These are phyloP conservation scores for Kwoniella newhampshirensis DNA, from an alignment of 768 basidiomycete genomes.

Conservation along the genomic window DNA sequence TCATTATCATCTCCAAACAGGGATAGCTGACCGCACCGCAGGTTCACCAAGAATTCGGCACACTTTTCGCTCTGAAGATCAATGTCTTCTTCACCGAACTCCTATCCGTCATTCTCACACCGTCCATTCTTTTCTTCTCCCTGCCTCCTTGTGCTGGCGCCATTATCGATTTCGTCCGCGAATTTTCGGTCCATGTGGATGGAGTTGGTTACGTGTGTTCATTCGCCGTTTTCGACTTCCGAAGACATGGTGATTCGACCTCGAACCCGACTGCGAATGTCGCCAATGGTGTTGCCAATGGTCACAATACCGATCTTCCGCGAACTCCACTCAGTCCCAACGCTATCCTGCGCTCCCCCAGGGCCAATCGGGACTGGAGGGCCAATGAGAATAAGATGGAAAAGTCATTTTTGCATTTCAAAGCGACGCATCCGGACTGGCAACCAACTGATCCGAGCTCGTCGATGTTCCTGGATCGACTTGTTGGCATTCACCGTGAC, in stretches of 20 bases:
- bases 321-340: not conserved
- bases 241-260: constrained; percentile 66
- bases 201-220: constrained; percentile 95
- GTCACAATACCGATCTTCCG: not conserved
- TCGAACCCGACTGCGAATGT: not conserved
- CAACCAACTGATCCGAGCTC: constrained; percentile 85
- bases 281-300: not conserved
- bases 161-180: constrained; percentile 96
- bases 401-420: constrained; percentile 59
- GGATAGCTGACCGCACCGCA: no score
- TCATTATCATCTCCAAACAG: no score
- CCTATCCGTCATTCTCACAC: constrained; percentile 85
- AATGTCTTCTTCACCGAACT: constrained; percentile 83
- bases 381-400: constrained; percentile 75
- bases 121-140: constrained; percentile 90
- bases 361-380: constrained; percentile 12
- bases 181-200: constrained; percentile 95
- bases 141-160: constrained; percentile 84
- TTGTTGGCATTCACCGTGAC: constrained; percentile 55
- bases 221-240: constrained; percentile 97
- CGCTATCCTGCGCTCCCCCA: not conserved
- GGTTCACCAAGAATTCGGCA: constrained; percentile 88
- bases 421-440: constrained; percentile 89
- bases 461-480: constrained; percentile 81
- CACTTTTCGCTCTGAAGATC: constrained; percentile 90